Conservation (phyloP, 345 rosid genomes). For the Cochlearia excelsa region DNA sequence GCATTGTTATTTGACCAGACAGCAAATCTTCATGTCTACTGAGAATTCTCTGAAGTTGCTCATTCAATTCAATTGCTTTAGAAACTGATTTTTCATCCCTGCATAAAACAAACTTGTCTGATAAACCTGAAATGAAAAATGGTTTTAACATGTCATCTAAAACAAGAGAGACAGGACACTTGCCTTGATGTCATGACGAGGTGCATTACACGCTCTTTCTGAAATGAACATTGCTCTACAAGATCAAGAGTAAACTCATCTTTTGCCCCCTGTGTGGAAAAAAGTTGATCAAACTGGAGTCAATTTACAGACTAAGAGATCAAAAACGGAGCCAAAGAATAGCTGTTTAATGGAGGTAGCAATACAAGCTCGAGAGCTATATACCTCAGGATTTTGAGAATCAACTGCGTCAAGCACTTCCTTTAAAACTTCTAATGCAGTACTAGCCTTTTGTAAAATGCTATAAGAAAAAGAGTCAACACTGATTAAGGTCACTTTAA, state of each 20-base stretch:
- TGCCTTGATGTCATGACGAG: conserved; percentile 85
- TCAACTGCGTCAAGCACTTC: conserved; percentile 88
- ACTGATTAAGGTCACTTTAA: conserved; percentile 14
- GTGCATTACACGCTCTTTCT: conserved; percentile 92
- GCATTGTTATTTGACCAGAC: conserved; percentile 43
- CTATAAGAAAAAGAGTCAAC: conserved; percentile 40
- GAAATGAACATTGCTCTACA: conserved; percentile 97
- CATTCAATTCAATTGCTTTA: conserved; percentile 86
- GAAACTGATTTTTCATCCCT: conserved; percentile 88
- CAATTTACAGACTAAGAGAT: conserved; percentile 7
- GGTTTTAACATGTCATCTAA: neutral
- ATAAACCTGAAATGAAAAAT: conserved; percentile 13
- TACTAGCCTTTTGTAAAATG: conserved; percentile 82
- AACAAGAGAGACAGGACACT: conserved; percentile 27
- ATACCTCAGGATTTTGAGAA: conserved; percentile 79
- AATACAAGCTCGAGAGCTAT: conserved; percentile 9
- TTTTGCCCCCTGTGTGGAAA: conserved; percentile 62
- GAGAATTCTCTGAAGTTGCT: conserved; percentile 82
- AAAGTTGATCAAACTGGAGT: conserved; percentile 8
- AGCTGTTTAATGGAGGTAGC: conserved; percentile 8
- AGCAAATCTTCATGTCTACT: conserved; percentile 70
- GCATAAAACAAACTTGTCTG: conserved; percentile 26
- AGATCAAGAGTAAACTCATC: conserved; percentile 98
- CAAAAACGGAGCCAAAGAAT: conserved; percentile 13
- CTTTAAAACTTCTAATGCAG: conserved; percentile 77